Percentiles rank a stretch among this genome's conserved stretches.
Evolutionary conservation across 257 asterid genomes (phyloP).

Genomic region (Lantana camara): DNA sequence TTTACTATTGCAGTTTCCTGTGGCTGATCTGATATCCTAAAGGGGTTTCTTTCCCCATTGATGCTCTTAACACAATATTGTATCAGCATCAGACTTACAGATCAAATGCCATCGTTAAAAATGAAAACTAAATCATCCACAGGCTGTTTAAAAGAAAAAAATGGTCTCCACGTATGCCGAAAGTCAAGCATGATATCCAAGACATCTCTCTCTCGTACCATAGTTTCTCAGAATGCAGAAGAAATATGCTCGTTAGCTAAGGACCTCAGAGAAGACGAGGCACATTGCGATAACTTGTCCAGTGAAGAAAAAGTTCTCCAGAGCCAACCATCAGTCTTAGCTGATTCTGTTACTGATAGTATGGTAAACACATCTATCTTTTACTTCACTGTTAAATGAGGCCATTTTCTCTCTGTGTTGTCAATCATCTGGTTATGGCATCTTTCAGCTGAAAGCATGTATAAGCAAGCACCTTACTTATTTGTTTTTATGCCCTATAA

Average conservation of each 20-base stretch:
- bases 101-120: conserved; percentile 88
- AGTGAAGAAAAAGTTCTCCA: conserved; percentile 30
- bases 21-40: conserved; percentile 40
- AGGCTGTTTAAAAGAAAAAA: conserved; percentile 61
- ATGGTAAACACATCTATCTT: conserved; percentile 30
- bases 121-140: conserved; percentile 73
- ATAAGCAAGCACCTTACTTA: conserved; percentile 15
- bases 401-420: conserved; percentile 4
- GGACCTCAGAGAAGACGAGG: conserved; percentile 29
- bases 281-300: conserved; percentile 31
- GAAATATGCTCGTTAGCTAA: conserved; percentile 30
- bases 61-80: conserved; percentile 45
- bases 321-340: conserved; percentile 23
- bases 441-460: conserved; percentile 21
- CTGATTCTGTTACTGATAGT: conserved; percentile 33
- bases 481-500: conserved; percentile 4
- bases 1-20: conserved; percentile 39
- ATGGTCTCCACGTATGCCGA: conserved; percentile 71
- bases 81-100: conserved; percentile 35
- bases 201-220: conserved; percentile 62
- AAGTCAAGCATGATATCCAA: conserved; percentile 75
- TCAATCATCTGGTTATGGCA: conserved; percentile 17
- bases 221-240: conserved; percentile 48
- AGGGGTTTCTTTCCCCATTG: conserved; percentile 41
- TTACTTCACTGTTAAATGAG: neutral